Percentiles rank a stretch among this genome's conserved stretches.
Conservation (phyloP, 1,284 basidiomycete genomes). For the Vanrija sp. region DNA sequence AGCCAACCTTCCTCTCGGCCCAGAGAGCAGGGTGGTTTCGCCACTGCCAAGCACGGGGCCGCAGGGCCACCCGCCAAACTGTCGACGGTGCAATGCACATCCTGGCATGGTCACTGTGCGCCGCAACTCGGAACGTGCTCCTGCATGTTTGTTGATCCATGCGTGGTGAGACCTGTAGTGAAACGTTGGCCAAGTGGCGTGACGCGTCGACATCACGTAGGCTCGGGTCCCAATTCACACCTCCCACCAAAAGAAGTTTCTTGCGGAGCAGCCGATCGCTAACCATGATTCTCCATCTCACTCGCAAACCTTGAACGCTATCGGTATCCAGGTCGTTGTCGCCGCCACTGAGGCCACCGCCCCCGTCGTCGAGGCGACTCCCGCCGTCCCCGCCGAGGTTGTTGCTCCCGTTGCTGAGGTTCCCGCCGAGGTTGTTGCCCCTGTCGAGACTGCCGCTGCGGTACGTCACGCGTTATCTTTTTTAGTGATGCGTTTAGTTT, state of each 20-base stretch:
- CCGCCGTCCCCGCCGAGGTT: slow-evolving; percentile 28
- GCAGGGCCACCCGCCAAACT: background rate
- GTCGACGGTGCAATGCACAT: background rate
- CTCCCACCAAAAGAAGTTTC: background rate
- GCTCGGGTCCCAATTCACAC: background rate
- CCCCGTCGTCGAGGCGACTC: slow-evolving; percentile 15
- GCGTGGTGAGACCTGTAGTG: too few relatives aligned
- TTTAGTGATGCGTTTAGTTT: too few relatives aligned
- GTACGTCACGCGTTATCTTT: too few relatives aligned
- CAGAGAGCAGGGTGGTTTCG: background rate
- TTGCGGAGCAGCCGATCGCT: background rate
- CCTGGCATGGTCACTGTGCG: background rate
- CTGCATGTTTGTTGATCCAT: background rate
- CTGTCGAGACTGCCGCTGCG: too few relatives aligned
- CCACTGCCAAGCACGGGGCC: too few relatives aligned
- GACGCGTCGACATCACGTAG: too few relatives aligned
- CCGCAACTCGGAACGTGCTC: background rate
- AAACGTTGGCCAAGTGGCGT: too few relatives aligned
- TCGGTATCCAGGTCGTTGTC: slow-evolving; percentile 1
- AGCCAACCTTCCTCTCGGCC: background rate
- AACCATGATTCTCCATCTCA: background rate
- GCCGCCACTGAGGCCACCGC: slow-evolving; percentile 13
- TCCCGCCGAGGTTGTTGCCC: background rate
- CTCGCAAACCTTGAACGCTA: background rate
- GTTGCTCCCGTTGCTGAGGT: slow-evolving; percentile 27